A percentile compares a stretch with the other conserved stretches of the same genome.
These are phyloP conservation scores for Oryza longistaminata DNA, from an alignment of 176 grass and related monocot species.

Conservation along the genomic window DNA sequence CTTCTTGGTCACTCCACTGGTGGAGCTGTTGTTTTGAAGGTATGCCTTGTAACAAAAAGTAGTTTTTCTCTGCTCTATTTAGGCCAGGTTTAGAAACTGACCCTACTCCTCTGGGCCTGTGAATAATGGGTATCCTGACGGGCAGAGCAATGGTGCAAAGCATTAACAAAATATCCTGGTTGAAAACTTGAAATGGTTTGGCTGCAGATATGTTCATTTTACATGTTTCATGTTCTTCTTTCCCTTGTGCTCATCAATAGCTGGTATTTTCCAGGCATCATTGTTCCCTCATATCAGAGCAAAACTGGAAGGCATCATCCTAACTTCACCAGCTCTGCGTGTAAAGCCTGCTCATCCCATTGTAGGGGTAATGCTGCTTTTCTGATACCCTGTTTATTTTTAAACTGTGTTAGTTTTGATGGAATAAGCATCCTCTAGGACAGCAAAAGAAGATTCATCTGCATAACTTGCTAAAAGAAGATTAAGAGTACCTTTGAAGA, in stretches of 20 bases:
- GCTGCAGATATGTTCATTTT: slow-evolving; percentile 42
- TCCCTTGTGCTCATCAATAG: slow-evolving; percentile 22
- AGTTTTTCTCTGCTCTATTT: slow-evolving; percentile 7
- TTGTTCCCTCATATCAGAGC: slow-evolving; percentile 65
- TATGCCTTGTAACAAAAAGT: slow-evolving; percentile 35
- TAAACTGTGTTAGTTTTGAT: not conserved
- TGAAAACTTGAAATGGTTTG: slow-evolving; percentile 43
- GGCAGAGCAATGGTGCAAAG: slow-evolving; percentile 61
- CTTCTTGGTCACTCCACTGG: slow-evolving; percentile 97
- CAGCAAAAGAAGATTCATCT: not conserved
- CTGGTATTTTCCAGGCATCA: slow-evolving; percentile 63
- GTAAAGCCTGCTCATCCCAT: slow-evolving; percentile 97
- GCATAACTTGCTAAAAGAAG: not conserved
- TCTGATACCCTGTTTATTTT: not conserved
- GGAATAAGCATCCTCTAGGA: not conserved
- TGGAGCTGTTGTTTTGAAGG: slow-evolving; percentile 93
- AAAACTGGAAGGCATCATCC: slow-evolving; percentile 82
- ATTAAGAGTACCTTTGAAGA: not conserved
- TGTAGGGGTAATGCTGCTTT: slow-evolving; percentile 68
- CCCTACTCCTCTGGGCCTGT: slow-evolving; percentile 57
- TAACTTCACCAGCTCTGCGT: slow-evolving; percentile 91
- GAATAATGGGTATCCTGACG: slow-evolving; percentile 46
- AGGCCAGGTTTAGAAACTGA: slow-evolving; percentile 57
- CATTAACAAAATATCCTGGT: slow-evolving; percentile 51
- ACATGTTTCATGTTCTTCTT: slow-evolving; percentile 17